Conservation (phyloP, 768 basidiomycete species). For the Trichaptum fuscoviolaceum region DNA sequence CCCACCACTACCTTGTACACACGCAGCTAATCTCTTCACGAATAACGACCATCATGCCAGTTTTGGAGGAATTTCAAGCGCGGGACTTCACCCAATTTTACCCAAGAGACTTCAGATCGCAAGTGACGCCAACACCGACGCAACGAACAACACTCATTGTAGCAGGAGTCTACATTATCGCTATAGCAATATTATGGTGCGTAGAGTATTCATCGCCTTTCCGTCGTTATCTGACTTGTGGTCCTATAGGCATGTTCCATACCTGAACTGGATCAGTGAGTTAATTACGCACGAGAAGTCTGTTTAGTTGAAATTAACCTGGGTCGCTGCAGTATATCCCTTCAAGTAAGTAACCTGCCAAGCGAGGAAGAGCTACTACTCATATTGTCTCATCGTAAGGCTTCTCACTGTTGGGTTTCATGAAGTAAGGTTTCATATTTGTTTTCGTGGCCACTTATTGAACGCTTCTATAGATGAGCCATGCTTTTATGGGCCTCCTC, state of each 20-base stretch:
- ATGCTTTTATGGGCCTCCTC: constrained; percentile 72
- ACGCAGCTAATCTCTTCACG: neutral
- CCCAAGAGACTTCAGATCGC: constrained; percentile 7
- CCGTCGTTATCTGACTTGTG: constrained; percentile 9
- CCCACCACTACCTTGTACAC: neutral
- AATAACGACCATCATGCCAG: neutral
- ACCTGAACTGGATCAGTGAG: constrained; percentile 69
- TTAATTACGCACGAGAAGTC: constrained; percentile 13
- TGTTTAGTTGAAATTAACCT: neutral
- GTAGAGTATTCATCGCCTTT: constrained; percentile 16
- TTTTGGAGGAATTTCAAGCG: neutral
- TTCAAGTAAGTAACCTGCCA: constrained; percentile 68
- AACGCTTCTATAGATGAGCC: constrained; percentile 63
- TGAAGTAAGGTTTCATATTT: constrained; percentile 44
- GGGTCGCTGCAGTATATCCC: constrained; percentile 60
- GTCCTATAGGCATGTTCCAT: constrained; percentile 65
- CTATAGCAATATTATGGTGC: constrained; percentile 78
- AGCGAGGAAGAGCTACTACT: constrained; percentile 4
- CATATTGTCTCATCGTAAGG: constrained; percentile 30
- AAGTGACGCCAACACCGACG: constrained; percentile 61
- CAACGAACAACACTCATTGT: constrained; percentile 76
- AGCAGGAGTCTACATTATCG: constrained; percentile 67
- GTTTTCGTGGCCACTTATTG: constrained; percentile 1
- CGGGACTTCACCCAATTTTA: constrained; percentile 1
- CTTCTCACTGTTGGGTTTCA: constrained; percentile 86